These are phyloP conservation scores for Backusella westeae DNA, from an alignment of 192 early-diverging fungal species.

Conservation along the genomic window DNA sequence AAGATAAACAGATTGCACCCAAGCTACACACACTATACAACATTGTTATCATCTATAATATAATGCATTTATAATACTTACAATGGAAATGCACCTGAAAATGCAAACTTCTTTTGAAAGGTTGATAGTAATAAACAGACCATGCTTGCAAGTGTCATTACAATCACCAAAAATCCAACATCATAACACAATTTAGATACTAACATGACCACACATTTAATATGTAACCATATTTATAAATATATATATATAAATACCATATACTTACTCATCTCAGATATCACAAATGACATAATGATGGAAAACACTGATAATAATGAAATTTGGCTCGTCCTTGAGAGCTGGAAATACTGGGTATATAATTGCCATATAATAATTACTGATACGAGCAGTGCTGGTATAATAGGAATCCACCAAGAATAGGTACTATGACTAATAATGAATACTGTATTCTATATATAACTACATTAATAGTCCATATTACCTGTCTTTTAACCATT, in stretches of 20 bases:
- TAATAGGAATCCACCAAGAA: slow-evolving; percentile 28
- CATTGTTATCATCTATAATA: not conserved
- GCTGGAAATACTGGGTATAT: slow-evolving; percentile 16
- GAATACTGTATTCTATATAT: too few species aligned
- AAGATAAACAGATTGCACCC: slow-evolving; percentile 20
- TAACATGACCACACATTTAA: slow-evolving; percentile 2
- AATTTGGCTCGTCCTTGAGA: not conserved
- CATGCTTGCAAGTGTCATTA: slow-evolving; percentile 15
- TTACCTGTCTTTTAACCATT: slow-evolving; percentile 28
- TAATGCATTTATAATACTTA: not conserved
- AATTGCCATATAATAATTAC: slow-evolving; percentile 23
- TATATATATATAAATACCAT: not conserved
- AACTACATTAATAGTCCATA: not conserved
- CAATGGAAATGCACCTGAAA: slow-evolving; percentile 25
- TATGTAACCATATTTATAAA: not conserved
- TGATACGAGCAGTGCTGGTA: slow-evolving; percentile 6
- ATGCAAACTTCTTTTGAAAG: slow-evolving; percentile 18
- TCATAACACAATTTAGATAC: slow-evolving; percentile 27
- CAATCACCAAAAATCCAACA: slow-evolving; percentile 18
- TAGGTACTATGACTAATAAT: not conserved
- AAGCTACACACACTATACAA: slow-evolving; percentile 15
- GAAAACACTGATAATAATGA: slow-evolving; percentile 21
- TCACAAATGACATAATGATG: slow-evolving; percentile 9
- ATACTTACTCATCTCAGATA: slow-evolving; percentile 23
- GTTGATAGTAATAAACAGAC: slow-evolving; percentile 18